A percentile compares a stretch with the other conserved stretches of the same genome.
Conservation (phyloP, 169 alveolate species). For the Plasmodium relictum region DNA sequence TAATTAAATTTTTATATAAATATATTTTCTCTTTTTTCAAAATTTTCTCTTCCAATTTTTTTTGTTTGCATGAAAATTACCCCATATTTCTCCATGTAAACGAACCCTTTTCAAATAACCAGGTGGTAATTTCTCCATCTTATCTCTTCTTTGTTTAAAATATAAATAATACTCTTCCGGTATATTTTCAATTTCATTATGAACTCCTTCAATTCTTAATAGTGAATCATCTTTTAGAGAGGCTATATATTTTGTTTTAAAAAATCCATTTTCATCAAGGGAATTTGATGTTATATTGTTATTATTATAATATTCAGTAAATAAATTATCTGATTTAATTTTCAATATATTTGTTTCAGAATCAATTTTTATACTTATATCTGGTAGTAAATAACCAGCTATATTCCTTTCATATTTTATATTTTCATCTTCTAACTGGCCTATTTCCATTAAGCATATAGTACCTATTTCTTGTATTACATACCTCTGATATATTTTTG, state of each 20-base stretch:
- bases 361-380: conserved; percentile 52
- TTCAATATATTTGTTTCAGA: conserved; percentile 32
- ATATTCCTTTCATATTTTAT: conserved; percentile 60
- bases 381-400: conserved; percentile 73
- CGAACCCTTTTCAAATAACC: conserved; percentile 72
- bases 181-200: conserved; percentile 44
- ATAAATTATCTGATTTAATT: conserved; percentile 62
- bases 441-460: conserved; percentile 22
- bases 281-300: conserved; percentile 20
- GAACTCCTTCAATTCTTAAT: conserved; percentile 47
- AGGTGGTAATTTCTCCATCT: conserved; percentile 74
- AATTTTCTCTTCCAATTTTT: conserved; percentile 74
- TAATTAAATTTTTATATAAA: too few relatives aligned
- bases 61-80: conserved; percentile 66
- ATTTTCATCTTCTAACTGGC: conserved; percentile 34
- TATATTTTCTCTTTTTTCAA: conserved; percentile 3
- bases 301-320: conserved; percentile 66
- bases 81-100: conserved; percentile 74
- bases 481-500: conserved; percentile 68
- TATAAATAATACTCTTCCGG: conserved; percentile 65
- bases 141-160: conserved; percentile 56
- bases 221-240: conserved; percentile 30
- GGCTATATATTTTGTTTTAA: conserved; percentile 70
- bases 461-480: conserved; percentile 75
- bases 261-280: conserved; percentile 60